A percentile compares a stretch with the other conserved stretches of the same genome.
phyloP scores from a whole-genome alignment of 2,329 filamentous ascomycete genomes.

The Epichloe bromicola region DNA sequence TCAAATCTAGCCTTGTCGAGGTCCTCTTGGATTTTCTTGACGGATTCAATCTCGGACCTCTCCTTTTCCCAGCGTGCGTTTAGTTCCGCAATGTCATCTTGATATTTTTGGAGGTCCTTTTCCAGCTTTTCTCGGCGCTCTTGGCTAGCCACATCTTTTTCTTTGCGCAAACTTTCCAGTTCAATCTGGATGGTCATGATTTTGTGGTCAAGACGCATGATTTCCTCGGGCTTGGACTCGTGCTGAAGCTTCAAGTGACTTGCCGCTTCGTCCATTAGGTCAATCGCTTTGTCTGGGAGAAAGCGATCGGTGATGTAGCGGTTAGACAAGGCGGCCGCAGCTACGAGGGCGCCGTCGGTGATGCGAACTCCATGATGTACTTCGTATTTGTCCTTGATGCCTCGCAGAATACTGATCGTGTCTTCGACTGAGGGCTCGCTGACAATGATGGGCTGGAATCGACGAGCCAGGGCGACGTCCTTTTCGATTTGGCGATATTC shows the following conservation, averaged over 20 bases:
- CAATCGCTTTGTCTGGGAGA: slow-evolving; percentile 92
- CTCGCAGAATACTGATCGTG: slow-evolving; percentile 87
- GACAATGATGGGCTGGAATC: slow-evolving; percentile 92
- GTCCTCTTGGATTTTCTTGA: slow-evolving; percentile 81
- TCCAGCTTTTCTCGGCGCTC: slow-evolving; percentile 83
- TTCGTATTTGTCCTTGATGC: slow-evolving; percentile 96
- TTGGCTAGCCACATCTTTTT: slow-evolving; percentile 78
- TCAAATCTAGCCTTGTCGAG: slow-evolving; percentile 76
- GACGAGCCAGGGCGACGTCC: slow-evolving; percentile 79
- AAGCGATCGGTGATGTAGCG: slow-evolving; percentile 95
- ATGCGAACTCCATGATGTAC: slow-evolving; percentile 95
- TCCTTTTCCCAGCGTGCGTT: slow-evolving; percentile 86
- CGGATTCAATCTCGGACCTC: slow-evolving; percentile 66
- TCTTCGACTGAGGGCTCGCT: slow-evolving; percentile 83
- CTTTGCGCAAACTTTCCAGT: slow-evolving; percentile 84
- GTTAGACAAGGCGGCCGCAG: slow-evolving; percentile 84
- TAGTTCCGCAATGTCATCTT: slow-evolving; percentile 62
- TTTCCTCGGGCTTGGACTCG: slow-evolving; percentile 91
- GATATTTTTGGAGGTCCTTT: slow-evolving; percentile 57
- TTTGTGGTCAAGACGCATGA: slow-evolving; percentile 81
- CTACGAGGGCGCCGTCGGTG: slow-evolving; percentile 81
- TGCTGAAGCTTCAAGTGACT: slow-evolving; percentile 84
- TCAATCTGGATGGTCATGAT: slow-evolving; percentile 98
- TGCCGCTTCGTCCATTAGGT: slow-evolving; percentile 90
- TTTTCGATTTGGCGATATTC: slow-evolving; percentile 94